A percentile compares a stretch with the other conserved stretches of the same genome.
These are phyloP conservation scores for Tricholoma flavovirens DNA, from an alignment of 768 basidiomycete genomes.

Conservation along the genomic window DNA sequence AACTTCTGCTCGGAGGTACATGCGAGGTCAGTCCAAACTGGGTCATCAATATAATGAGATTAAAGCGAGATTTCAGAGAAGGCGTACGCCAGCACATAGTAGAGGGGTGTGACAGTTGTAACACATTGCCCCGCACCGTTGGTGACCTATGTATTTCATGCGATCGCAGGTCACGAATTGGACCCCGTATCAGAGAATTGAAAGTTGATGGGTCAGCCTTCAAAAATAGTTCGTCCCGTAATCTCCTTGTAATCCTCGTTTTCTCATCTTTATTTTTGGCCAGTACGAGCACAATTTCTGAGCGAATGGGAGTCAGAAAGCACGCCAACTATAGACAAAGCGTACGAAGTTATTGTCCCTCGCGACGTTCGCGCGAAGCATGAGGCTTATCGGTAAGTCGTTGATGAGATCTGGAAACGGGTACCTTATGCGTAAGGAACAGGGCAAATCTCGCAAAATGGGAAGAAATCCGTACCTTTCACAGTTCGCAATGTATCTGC, in stretches of 20 bases:
- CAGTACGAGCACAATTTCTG: constrained; percentile 44
- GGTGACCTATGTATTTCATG: constrained; percentile 47
- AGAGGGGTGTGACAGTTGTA: constrained; percentile 47
- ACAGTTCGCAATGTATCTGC: constrained; percentile 63
- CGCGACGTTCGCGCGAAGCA: constrained; percentile 39
- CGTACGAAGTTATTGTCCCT: constrained; percentile 47
- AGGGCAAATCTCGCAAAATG: constrained; percentile 32
- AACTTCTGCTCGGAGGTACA: constrained; percentile 58
- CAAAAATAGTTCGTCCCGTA: constrained; percentile 42
- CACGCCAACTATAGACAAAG: constrained; percentile 43
- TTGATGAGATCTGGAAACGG: not conserved
- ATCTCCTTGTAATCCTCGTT: constrained; percentile 7
- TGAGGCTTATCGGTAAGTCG: constrained; percentile 42
- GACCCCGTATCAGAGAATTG: constrained; percentile 44
- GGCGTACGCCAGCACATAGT: constrained; percentile 45
- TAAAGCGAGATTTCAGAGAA: constrained; percentile 30
- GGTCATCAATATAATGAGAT: not conserved
- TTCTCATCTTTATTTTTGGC: constrained; percentile 11
- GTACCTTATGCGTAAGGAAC: constrained; percentile 7
- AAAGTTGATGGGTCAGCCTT: constrained; percentile 39
- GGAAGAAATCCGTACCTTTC: constrained; percentile 53
- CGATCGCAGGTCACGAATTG: constrained; percentile 37
- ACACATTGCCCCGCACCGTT: constrained; percentile 37
- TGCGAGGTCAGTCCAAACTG: constrained; percentile 38
- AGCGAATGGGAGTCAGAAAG: constrained; percentile 48